These are phyloP conservation scores for Citrus inodora DNA, from an alignment of 345 rosid genomes.

Conservation along the genomic window DNA sequence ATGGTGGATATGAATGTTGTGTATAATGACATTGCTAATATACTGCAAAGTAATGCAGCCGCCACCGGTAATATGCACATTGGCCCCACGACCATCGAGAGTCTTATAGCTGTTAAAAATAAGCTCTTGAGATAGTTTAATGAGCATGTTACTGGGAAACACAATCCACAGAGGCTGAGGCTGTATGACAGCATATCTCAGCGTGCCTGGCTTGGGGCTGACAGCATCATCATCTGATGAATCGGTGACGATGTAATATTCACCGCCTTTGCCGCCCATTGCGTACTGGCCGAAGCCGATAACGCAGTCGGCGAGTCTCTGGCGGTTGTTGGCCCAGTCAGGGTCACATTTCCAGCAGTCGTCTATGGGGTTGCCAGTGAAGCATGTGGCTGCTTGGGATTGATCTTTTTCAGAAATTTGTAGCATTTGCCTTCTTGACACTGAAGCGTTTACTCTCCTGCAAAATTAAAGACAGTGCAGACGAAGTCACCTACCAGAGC, in stretches of 20 bases:
- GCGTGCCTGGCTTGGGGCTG: slow-evolving; percentile 79
- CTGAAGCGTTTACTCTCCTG: slow-evolving; percentile 85
- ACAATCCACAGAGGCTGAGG: slow-evolving; percentile 89
- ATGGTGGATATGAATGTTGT: slow-evolving; percentile 85
- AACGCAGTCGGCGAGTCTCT: slow-evolving; percentile 79
- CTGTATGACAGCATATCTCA: slow-evolving; percentile 92
- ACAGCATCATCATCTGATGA: slow-evolving; percentile 86
- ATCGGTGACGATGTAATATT: slow-evolving; percentile 83
- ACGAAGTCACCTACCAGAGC: neutral
- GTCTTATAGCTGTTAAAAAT: slow-evolving; percentile 96
- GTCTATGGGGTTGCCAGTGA: slow-evolving; percentile 91
- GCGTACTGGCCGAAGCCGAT: slow-evolving; percentile 98
- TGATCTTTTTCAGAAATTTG: slow-evolving; percentile 37
- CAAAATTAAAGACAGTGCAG: neutral
- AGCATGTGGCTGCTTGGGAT: slow-evolving; percentile 32
- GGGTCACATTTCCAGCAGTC: slow-evolving; percentile 99
- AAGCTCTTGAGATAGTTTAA: slow-evolving; percentile 73
- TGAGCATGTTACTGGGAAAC: slow-evolving; percentile 83
- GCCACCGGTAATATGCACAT: slow-evolving; percentile 87
- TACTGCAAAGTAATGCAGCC: slow-evolving; percentile 96
- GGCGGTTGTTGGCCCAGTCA: slow-evolving; percentile 89
- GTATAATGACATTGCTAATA: slow-evolving; percentile 81
- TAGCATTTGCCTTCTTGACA: slow-evolving; percentile 61
- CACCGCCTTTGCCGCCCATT: slow-evolving; percentile 83
- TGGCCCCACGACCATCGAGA: slow-evolving; percentile 93